phyloP scores from a whole-genome alignment of 2,329 filamentous ascomycete genomes.

The Venturia asperata region DNA sequence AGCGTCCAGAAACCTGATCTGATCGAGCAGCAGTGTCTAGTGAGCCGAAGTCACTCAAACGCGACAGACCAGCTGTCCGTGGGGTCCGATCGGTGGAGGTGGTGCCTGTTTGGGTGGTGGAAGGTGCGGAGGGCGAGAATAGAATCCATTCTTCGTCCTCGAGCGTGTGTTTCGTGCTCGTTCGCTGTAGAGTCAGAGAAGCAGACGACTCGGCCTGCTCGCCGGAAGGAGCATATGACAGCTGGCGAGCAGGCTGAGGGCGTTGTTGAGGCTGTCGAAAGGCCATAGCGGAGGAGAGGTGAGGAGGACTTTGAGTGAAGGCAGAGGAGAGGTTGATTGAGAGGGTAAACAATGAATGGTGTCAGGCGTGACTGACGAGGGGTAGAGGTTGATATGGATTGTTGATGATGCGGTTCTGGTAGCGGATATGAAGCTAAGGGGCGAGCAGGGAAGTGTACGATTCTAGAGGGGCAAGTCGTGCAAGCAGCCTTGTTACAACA shows the following conservation, averaged over 20 bases:
- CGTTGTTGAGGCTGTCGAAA: conserved; percentile 18
- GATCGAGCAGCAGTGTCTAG: conserved; percentile 62
- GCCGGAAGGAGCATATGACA: conserved; percentile 16
- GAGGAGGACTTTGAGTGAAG: background rate
- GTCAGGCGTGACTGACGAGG: background rate
- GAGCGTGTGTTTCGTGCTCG: conserved; percentile 37
- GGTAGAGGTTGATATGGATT: background rate
- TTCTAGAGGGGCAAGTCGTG: conserved; percentile 5
- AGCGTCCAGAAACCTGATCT: conserved; percentile 34
- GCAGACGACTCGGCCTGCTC: conserved; percentile 8
- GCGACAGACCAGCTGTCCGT: conserved; percentile 63
- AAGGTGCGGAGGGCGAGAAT: conserved; percentile 63
- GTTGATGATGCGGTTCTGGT: conserved; percentile 5
- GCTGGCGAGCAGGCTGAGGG: conserved; percentile 13
- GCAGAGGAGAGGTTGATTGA: background rate
- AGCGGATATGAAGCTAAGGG: background rate
- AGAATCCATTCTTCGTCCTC: conserved; percentile 87
- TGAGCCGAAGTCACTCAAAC: conserved; percentile 73
- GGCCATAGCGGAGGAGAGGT: conserved; percentile 7
- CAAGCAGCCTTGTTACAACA: background rate
- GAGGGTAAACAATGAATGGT: background rate
- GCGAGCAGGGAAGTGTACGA: background rate
- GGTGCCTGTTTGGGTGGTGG: conserved; percentile 39
- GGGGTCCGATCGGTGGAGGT: conserved; percentile 57
- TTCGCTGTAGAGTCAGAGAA: conserved; percentile 20